Percentiles rank a stretch among this genome's conserved stretches.
Conservation (phyloP, 177 flowering plant genomes). For the Vitis hybrid region DNA sequence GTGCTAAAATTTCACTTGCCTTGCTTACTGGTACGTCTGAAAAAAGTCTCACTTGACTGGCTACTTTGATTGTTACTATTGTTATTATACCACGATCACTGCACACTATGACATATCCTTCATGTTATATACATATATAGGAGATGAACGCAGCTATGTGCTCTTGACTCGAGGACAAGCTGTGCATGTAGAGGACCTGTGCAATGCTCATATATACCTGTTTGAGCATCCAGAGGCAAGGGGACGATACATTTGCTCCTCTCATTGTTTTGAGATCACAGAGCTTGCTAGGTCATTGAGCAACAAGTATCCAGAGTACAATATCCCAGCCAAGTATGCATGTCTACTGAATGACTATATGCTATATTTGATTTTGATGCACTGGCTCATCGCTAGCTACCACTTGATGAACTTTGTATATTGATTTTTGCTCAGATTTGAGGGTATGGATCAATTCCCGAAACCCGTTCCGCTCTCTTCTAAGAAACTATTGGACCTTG, state of each 20-base stretch:
- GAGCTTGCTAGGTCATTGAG: constrained; percentile 18
- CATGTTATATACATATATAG: constrained; percentile 3
- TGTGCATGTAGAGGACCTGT: constrained; percentile 32
- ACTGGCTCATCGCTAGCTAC: background rate
- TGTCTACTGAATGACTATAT: background rate
- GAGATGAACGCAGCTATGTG: constrained; percentile 22
- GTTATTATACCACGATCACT: background rate
- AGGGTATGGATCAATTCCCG: too few species aligned
- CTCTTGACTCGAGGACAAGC: constrained; percentile 21
- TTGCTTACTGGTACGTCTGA: constrained; percentile 19
- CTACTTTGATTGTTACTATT: background rate
- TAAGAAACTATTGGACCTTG: too few species aligned
- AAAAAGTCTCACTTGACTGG: background rate
- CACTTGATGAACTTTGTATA: background rate
- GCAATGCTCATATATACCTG: constrained; percentile 27
- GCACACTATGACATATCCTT: background rate
- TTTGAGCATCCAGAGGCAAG: constrained; percentile 22
- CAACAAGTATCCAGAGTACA: constrained; percentile 25
- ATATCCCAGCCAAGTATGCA: constrained; percentile 25
- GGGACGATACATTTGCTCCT: constrained; percentile 32
- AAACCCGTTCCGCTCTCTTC: too few species aligned
- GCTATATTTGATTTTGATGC: background rate
- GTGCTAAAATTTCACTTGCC: constrained; percentile 26
- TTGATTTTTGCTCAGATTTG: background rate
- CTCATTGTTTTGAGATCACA: constrained; percentile 17